A percentile compares a stretch with the other conserved stretches of the same genome.
Evolutionary conservation across 305 asterid genomes (phyloP).

Genomic region (Fraxinus sp.): DNA sequence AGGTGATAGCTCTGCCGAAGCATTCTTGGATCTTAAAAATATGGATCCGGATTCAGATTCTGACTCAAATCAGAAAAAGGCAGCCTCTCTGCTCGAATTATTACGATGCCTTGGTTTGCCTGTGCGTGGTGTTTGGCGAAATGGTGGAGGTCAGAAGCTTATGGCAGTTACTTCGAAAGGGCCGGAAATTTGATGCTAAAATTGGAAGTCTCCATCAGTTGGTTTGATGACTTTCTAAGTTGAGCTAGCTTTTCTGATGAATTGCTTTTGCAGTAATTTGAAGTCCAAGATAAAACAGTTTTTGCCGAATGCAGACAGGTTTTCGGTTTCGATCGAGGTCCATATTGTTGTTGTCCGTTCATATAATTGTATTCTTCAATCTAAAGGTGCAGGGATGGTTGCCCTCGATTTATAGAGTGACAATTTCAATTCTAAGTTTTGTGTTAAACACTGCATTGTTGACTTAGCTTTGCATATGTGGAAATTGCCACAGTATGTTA

Average conservation of each 20-base stretch:
- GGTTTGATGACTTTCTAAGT: background rate
- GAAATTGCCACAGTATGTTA: background rate
- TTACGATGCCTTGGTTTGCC: too few species aligned
- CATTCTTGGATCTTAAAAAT: slow-evolving; percentile 50
- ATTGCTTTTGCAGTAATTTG: slow-evolving; percentile 16
- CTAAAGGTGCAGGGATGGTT: slow-evolving; percentile 2
- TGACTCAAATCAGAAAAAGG: slow-evolving; percentile 38
- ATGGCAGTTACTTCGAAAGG: slow-evolving; percentile 41
- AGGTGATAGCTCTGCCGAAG: slow-evolving; percentile 72
- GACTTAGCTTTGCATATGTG: background rate
- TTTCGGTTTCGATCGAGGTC: too few species aligned
- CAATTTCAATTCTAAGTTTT: background rate
- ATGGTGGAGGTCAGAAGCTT: slow-evolving; percentile 83
- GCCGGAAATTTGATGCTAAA: slow-evolving; percentile 33
- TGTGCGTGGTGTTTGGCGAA: slow-evolving; percentile 76
- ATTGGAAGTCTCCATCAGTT: background rate
- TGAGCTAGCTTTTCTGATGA: slow-evolving; percentile 17
- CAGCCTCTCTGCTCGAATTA: too few species aligned
- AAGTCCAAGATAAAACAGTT: slow-evolving; percentile 9
- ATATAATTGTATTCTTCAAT: background rate
- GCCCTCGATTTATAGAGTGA: background rate
- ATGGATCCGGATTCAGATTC: slow-evolving; percentile 48
- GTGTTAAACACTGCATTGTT: background rate
- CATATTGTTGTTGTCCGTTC: slow-evolving; percentile 7
- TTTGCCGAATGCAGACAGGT: slow-evolving; percentile 30